Evolutionary conservation across 2,329 filamentous ascomycete genomes (phyloP).

Genomic region (Ceratocystis cacaofunesta): DNA sequence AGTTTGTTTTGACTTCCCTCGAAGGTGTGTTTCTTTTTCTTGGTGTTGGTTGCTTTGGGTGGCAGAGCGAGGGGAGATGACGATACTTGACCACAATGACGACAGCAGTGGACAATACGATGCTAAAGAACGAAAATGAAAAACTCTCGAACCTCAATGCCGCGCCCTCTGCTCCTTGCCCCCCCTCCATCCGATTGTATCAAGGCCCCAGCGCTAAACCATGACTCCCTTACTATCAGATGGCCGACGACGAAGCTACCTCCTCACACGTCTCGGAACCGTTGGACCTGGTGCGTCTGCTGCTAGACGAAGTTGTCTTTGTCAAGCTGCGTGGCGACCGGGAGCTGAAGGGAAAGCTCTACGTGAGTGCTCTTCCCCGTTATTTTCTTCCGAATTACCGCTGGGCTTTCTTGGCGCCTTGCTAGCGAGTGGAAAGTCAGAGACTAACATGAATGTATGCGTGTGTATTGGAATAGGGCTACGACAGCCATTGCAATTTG

Average conservation of each 20-base stretch:
- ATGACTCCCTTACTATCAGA: constrained; percentile 25
- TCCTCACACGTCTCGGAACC: constrained; percentile 61
- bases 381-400: neutral
- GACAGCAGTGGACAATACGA: neutral
- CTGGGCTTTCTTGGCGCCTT: neutral
- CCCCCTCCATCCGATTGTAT: neutral
- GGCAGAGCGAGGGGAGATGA: neutral
- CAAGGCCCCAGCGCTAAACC: neutral
- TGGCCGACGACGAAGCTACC: constrained; percentile 67
- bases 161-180: neutral
- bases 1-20: neutral
- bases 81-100: neutral
- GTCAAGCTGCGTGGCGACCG: constrained; percentile 93
- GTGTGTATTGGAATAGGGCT: constrained; percentile 49
- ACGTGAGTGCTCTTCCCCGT: constrained; percentile 43
- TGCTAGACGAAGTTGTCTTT: constrained; percentile 90
- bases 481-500: constrained; percentile 96
- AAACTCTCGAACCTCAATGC: neutral
- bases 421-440: neutral
- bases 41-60: neutral
- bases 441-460: neutral
- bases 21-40: neutral
- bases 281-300: constrained; percentile 85
- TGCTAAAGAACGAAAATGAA: neutral
- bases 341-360: constrained; percentile 85